A percentile compares a stretch with the other conserved stretches of the same genome.
These are phyloP conservation scores for Phytopythium cucurbitacearum DNA, from an alignment of 352 stramenopile species.

Conservation along the genomic window DNA sequence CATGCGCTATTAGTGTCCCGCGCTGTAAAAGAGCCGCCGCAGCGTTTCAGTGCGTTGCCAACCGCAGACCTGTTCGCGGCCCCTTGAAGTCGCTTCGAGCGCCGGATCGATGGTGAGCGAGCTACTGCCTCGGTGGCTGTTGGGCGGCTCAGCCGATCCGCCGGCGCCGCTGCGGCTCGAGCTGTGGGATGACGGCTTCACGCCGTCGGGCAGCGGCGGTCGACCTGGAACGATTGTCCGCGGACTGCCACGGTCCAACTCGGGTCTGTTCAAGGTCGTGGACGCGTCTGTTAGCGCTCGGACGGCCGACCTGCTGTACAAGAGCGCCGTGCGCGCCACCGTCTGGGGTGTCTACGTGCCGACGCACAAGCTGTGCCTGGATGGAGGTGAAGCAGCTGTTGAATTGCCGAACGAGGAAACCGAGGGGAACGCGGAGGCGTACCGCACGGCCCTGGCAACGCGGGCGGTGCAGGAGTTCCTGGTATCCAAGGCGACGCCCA, in stretches of 20 bases:
- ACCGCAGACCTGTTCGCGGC: no score
- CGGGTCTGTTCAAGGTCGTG: constrained; percentile 25
- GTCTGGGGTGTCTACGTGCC: constrained; percentile 71
- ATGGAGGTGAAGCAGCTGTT: constrained; percentile 3
- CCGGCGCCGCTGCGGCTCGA: constrained; percentile 20
- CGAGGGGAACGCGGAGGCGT: constrained; percentile 15
- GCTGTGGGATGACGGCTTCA: constrained; percentile 60
- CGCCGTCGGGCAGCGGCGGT: constrained; percentile 39
- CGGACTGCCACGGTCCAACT: constrained; percentile 33
- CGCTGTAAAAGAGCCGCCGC: no score
- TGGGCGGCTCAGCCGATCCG: constrained; percentile 9
- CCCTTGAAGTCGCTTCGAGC: no score
- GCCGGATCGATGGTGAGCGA: constrained; percentile 3
- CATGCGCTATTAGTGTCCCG: no score
- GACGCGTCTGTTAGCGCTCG: constrained; percentile 39
- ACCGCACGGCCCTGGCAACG: constrained; percentile 37
- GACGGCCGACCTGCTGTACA: constrained; percentile 51
- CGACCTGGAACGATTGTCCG: constrained; percentile 39
- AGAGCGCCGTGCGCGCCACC: constrained; percentile 43
- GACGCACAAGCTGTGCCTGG: constrained; percentile 15
- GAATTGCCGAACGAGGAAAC: constrained; percentile 9
- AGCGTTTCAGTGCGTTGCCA: no score
- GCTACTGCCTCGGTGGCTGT: constrained; percentile 23
- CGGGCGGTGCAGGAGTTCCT: constrained; percentile 58
- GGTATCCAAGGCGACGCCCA: constrained; percentile 10